phyloP scores from a whole-genome alignment of 2,329 filamentous ascomycete species.

The Paecilomyces dactylethromorphus region DNA sequence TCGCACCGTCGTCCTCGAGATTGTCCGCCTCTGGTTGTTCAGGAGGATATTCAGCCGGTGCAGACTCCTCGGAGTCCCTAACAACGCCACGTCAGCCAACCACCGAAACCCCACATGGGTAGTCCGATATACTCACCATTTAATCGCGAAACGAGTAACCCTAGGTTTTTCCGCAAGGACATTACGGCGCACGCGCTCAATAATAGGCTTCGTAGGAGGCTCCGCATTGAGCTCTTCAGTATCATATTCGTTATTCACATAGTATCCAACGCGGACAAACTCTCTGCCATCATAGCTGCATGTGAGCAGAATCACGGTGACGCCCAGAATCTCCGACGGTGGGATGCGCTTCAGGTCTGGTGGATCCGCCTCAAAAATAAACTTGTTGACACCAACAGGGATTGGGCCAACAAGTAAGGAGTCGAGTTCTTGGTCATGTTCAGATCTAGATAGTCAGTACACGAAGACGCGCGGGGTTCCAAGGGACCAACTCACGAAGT shows the following conservation, averaged over 20 bases:
- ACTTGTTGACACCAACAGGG: conserved; percentile 96
- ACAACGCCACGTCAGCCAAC: conserved; percentile 1
- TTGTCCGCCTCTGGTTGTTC: conserved; percentile 95
- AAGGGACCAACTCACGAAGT: conserved; percentile 65
- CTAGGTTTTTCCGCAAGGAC: conserved; percentile 95
- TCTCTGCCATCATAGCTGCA: conserved; percentile 95
- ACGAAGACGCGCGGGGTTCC: conserved; percentile 8
- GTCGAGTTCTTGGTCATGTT: conserved; percentile 98
- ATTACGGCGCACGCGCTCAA: conserved; percentile 87
- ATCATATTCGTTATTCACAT: conserved; percentile 99
- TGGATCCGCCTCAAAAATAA: conserved; percentile 91
- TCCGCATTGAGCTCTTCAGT: conserved; percentile 82
- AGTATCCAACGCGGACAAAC: conserved; percentile 97
- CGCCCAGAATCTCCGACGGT: conserved; percentile 88
- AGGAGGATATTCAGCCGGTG: conserved; percentile 90
- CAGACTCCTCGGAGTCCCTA: conserved; percentile 97
- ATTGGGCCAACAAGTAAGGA: conserved; percentile 95
- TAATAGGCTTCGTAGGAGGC: conserved; percentile 82
- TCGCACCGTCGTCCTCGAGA: conserved; percentile 70
- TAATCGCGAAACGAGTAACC: conserved; percentile 96
- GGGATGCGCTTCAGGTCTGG: conserved; percentile 88
- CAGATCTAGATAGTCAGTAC: conserved; percentile 55
- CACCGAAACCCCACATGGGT: not conserved
- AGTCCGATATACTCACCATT: conserved; percentile 61
- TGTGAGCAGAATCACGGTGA: conserved; percentile 92